Evolutionary conservation across 2,329 filamentous ascomycete species (phyloP), one percentile per base, ranked within the genome.

Genomic region (Plenodomus lindquistii): DNA sequence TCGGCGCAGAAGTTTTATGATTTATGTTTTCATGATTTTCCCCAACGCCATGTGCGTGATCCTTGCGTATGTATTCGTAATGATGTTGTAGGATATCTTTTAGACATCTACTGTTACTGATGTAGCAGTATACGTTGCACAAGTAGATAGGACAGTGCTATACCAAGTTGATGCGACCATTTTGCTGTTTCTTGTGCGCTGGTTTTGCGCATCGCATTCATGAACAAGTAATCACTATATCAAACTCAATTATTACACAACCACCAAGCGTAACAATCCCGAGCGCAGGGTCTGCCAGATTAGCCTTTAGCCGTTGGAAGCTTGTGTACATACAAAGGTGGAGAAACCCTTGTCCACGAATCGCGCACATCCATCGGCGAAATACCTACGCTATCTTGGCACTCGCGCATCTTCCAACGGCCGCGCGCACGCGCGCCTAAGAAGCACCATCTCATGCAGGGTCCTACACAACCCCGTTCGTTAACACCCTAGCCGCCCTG

Each of bases 1-100:
- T 57, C 34, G 52, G 59, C 48, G 50, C 55, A 44, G 37, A 35
- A 45, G 52, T 21, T 46, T 55, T 29, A 59, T 40, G 54, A 58
- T 52, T 54, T 40, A 54, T 47, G 52, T 38, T 49, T n/a, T 48
- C 37, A 52, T 44, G 46, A 51, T 34, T 31, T 31, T 4, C 35
- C 16, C 3, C 42, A 27, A 38, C 37, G 49, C 47, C 36, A 40
- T 15, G 29, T 48, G 42, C 27, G 27, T n/a, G n/a, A n/a, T 31
- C 27, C 15, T 13, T 15, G 4, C 15, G 27, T 31, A 31, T 31
- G 15, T 31, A 31, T 7, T 31, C 4, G 27, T 11, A 24, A 11
- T 11, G 11, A 11, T 13, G 6, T 15, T 31, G 27, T 31, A 31
- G 15, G 27, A 31, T 31, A 31, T 13, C 15, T 7, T 31, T 31